phyloP scores from a whole-genome alignment of 2,329 filamentous ascomycete genomes.

The Claviceps spartinae region DNA sequence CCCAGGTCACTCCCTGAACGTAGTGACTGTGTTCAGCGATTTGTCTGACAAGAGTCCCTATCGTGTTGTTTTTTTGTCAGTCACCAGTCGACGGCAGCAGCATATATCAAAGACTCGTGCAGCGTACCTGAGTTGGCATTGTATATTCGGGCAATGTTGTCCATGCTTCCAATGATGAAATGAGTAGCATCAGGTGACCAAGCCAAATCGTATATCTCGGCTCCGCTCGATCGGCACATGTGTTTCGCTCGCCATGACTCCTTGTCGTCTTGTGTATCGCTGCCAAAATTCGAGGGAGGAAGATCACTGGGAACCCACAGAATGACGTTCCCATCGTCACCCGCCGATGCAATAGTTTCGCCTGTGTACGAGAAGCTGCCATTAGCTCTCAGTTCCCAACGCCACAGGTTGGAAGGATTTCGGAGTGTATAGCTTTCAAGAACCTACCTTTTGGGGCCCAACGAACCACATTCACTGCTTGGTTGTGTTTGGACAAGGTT shows the following conservation, averaged over 20 bases:
- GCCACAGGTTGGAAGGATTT: neutral
- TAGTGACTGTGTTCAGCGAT: constrained; percentile 98
- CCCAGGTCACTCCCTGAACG: constrained; percentile 96
- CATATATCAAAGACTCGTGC: neutral
- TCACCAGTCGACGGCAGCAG: constrained; percentile 1
- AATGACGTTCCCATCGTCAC: constrained; percentile 93
- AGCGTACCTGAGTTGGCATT: constrained; percentile 72
- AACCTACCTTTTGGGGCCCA: constrained; percentile 80
- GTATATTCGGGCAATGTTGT: constrained; percentile 95
- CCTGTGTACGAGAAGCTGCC: constrained; percentile 36
- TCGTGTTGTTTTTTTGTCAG: constrained; percentile 2
- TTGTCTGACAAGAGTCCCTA: constrained; percentile 61
- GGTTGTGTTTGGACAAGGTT: constrained; percentile 84
- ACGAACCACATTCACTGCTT: constrained; percentile 94
- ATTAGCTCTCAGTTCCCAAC: neutral
- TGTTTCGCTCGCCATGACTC: constrained; percentile 95
- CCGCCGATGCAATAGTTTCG: constrained; percentile 85
- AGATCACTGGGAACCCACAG: constrained; percentile 86
- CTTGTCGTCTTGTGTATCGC: constrained; percentile 81
- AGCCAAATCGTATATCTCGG: constrained; percentile 94
- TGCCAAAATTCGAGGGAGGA: constrained; percentile 57
- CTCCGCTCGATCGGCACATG: constrained; percentile 90
- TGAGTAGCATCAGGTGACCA: constrained; percentile 96
- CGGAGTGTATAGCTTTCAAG: neutral
- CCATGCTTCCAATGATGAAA: constrained; percentile 98